Percentiles rank a stretch among this genome's conserved stretches.
phyloP scores from a whole-genome alignment of 345 rosid genomes.

The Conringia planisiliqua region DNA sequence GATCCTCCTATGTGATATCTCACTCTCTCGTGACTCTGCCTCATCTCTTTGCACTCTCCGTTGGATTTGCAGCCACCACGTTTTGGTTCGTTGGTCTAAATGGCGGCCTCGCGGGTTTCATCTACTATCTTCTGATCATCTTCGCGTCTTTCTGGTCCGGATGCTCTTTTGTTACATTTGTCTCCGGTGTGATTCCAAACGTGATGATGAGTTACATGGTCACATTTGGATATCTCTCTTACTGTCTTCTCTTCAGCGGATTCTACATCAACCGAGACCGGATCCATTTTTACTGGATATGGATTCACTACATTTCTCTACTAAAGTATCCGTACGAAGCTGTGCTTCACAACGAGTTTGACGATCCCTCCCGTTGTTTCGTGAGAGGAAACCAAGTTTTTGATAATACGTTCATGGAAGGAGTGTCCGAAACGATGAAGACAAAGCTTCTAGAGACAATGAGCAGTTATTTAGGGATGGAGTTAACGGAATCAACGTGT shows the following conservation, averaged over 20 bases:
- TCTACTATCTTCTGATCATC: slow-evolving; percentile 54
- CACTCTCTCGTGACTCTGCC: slow-evolving; percentile 66
- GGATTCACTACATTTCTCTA: slow-evolving; percentile 87
- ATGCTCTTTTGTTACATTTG: slow-evolving; percentile 74
- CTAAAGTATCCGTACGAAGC: slow-evolving; percentile 78
- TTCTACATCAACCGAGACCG: slow-evolving; percentile 71
- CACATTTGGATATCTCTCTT: slow-evolving; percentile 62
- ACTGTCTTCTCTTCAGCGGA: slow-evolving; percentile 82
- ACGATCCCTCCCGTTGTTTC: slow-evolving; percentile 53
- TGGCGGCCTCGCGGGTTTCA: slow-evolving; percentile 58
- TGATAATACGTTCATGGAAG: slow-evolving; percentile 56
- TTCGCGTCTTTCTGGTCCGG: slow-evolving; percentile 84
- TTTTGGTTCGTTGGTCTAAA: slow-evolving; percentile 69
- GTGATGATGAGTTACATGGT: slow-evolving; percentile 77
- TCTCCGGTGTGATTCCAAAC: slow-evolving; percentile 68
- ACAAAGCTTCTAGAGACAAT: slow-evolving; percentile 45
- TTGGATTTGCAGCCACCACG: slow-evolving; percentile 61
- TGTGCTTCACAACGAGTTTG: slow-evolving; percentile 62
- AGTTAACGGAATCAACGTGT: slow-evolving; percentile 58
- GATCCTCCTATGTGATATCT: slow-evolving; percentile 83
- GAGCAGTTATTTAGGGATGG: slow-evolving; percentile 48
- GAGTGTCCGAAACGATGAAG: slow-evolving; percentile 39
- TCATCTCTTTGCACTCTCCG: slow-evolving; percentile 52
- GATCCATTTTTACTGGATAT: slow-evolving; percentile 66
- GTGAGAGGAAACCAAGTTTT: slow-evolving; percentile 69